A percentile compares a stretch with the other conserved stretches of the same genome.
Evolutionary conservation across 257 asterid genomes (phyloP).

Genomic region (Solanum ossicruentum): DNA sequence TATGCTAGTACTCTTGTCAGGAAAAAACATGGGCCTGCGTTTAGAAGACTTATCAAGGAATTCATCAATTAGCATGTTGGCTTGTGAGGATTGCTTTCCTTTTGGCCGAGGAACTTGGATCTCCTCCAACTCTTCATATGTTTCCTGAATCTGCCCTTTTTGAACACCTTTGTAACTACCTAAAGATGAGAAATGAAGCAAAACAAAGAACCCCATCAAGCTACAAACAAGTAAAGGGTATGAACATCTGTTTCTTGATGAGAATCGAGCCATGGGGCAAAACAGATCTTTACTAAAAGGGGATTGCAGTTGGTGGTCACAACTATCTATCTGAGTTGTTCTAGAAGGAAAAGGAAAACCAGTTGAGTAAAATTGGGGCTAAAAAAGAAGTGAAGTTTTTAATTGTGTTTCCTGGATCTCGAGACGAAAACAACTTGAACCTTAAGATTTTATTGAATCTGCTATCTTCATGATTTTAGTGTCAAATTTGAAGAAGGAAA

Average conservation of each 20-base stretch:
- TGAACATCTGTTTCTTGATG: constrained; percentile 7
- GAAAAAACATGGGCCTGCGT: constrained; percentile 39
- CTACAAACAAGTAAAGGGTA: constrained; percentile 4
- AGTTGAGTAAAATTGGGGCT: background rate
- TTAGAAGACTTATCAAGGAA: constrained; percentile 18
- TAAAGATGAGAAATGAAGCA: constrained; percentile 8
- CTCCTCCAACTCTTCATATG: constrained; percentile 10
- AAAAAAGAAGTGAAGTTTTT: background rate
- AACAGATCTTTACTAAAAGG: background rate
- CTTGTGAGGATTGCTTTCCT: background rate
- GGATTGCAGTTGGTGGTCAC: background rate
- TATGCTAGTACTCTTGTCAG: constrained; percentile 8
- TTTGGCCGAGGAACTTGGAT: constrained; percentile 3
- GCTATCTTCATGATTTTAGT: background rate
- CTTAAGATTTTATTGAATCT: background rate
- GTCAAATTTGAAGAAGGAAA: background rate
- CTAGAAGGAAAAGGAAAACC: background rate
- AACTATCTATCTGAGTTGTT: background rate
- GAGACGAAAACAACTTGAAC: background rate
- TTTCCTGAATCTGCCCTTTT: background rate
- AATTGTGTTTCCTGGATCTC: background rate
- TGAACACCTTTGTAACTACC: background rate
- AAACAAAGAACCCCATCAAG: constrained; percentile 7
- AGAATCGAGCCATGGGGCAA: background rate
- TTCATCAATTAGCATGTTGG: constrained; percentile 13